Evolutionary conservation across 192 early-diverging fungal genomes (phyloP).

Genomic region (Coemansia sp.): DNA sequence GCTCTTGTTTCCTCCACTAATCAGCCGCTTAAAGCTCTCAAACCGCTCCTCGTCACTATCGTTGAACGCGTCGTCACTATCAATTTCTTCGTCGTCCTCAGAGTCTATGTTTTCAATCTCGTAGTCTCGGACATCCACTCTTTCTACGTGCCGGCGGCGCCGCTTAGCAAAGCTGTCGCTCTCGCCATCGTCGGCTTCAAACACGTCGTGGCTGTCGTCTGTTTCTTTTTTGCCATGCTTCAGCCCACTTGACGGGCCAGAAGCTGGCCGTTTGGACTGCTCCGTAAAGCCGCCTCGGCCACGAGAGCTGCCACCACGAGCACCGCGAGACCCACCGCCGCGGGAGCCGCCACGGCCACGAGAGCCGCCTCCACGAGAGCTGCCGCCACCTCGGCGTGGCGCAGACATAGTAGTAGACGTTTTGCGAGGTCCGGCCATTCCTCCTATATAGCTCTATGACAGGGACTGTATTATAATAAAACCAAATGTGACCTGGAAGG

Average conservation of each 20-base stretch:
- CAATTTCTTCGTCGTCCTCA: conserved; percentile 93
- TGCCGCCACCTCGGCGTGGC: conserved; percentile 3
- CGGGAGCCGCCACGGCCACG: not conserved
- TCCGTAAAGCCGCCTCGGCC: not conserved
- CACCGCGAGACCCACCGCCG: not conserved
- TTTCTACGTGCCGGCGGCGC: conserved; percentile 23
- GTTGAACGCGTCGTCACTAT: conserved; percentile 87
- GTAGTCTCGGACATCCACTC: conserved; percentile 52
- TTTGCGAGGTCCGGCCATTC: conserved; percentile 20
- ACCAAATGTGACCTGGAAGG: too few relatives aligned
- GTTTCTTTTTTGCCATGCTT: not conserved
- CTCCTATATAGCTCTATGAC: too few relatives aligned
- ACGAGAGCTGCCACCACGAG: not conserved
- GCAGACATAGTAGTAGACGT: conserved; percentile 9
- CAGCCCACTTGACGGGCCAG: too few relatives aligned
- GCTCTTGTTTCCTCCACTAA: too few relatives aligned
- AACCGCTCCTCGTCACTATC: conserved; percentile 80
- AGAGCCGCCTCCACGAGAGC: not conserved
- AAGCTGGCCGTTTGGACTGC: not conserved
- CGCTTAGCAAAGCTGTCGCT: conserved; percentile 7
- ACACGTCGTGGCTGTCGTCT: conserved; percentile 12
- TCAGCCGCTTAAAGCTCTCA: conserved; percentile 57
- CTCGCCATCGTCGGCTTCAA: conserved; percentile 7
- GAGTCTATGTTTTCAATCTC: conserved; percentile 70
- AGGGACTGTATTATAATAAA: not conserved